Base-by-base conservation (phyloP, 768 basidiomycete species). In the Cubamyces lactineus region DNA sequence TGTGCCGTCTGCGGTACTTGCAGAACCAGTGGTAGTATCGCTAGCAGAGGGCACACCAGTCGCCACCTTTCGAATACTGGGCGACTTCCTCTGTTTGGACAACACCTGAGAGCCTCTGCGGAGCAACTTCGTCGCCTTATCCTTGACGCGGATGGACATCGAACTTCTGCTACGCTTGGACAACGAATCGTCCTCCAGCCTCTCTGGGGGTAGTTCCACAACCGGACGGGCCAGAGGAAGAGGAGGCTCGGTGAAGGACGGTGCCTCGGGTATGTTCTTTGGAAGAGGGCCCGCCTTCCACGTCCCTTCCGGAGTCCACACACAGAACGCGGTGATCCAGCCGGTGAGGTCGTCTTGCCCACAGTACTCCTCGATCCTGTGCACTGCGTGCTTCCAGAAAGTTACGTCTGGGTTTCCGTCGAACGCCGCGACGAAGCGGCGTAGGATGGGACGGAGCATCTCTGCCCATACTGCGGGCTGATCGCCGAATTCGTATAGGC, bases 381-480 rank as follows among this genome's bases (percentile, higher is more conserved):
- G 52, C n/a, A 45, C 60, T 48, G 64, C 53, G 26, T 59, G 53
- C 13, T 19, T n/a, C 66, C 66, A 67, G 49, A 67, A 67, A 2
- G 21, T 19, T 34, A 63, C 24, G 40, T 66, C 59, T 0, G 68
- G 70, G 13, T 65, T 46, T 1, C 63, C 58, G 40, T 74, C 74
- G 51, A 75, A 74, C 1, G 74, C 66, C 7, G 17, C 28, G 5
- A 71, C 63, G 61, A 76, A 76, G 9, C 67, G 64, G 17, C 58
- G 54, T 16, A 75, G 48, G 23, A 75, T 52, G 0, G 73, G 73
- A 8, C 58, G 65, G n/a, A 76, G 67, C 41, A 76, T 64, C 45
- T 59, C 62, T 34, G 67, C 62, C 70, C 72, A 77, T 11, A 61
- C 52, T 0, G 53, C 47, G n/a, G 69, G 51, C 52, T 71, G 61